These are phyloP conservation scores for Tremella fuciformis DNA, from an alignment of 768 basidiomycete species.

Conservation along the genomic window DNA sequence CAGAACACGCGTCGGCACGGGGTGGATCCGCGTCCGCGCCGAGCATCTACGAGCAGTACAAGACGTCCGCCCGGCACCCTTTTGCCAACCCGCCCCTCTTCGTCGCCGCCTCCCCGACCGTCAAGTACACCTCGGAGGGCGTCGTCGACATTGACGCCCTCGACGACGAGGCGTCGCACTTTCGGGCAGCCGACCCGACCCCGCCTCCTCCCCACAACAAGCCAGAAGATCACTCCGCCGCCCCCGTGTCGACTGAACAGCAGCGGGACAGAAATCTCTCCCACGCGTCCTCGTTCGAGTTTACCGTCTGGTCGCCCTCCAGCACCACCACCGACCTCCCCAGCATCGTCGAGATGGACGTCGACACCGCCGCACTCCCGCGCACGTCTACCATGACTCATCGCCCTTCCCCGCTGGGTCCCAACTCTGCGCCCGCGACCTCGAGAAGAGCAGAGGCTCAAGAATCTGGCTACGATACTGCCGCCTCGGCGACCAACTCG, in stretches of 20 bases:
- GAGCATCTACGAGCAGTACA: neutral
- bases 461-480: constrained; percentile 1
- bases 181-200: neutral
- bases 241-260: too few relatives aligned
- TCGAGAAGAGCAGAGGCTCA: neutral
- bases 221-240: too few relatives aligned
- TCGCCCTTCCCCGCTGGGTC: neutral
- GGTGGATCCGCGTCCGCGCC: neutral
- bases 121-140: constrained; percentile 2
- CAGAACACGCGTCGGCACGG: too few relatives aligned
- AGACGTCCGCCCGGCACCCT: constrained; percentile 1
- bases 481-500: neutral
- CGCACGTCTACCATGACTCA: constrained; percentile 1
- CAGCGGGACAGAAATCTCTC: neutral
- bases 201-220: too few relatives aligned
- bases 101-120: neutral
- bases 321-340: constrained; percentile 3
- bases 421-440: neutral
- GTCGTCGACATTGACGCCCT: constrained; percentile 4
- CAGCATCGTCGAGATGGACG: neutral
- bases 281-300: neutral
- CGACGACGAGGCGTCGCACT: constrained; percentile 4
- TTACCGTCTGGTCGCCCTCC: neutral
- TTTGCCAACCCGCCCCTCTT: neutral
- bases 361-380: neutral